A percentile compares a stretch with the other conserved stretches of the same genome.
Evolutionary conservation across 75 land plant species (phyloP).

Genomic region (Cupressus sempervirens): DNA sequence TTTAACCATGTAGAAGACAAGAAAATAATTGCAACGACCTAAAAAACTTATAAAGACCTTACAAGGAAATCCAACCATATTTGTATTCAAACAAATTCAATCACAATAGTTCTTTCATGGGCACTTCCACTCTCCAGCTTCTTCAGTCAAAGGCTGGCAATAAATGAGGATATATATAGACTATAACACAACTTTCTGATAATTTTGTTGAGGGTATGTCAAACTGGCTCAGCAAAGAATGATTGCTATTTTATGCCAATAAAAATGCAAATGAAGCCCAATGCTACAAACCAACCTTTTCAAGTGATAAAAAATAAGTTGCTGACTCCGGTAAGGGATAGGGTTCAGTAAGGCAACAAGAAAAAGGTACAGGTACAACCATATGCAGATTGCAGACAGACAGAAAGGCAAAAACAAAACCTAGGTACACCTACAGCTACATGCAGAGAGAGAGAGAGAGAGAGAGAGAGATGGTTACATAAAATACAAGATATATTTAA

Average conservation of each 20-base stretch:
- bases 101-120: neutral
- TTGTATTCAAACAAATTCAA: neutral
- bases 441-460: too few species aligned
- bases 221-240: neutral
- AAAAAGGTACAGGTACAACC: too few species aligned
- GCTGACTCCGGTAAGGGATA: too few species aligned
- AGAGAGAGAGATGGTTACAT: too few species aligned
- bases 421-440: too few species aligned
- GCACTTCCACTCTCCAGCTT: neutral
- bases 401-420: too few species aligned
- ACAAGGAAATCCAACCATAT: neutral
- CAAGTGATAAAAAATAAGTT: neutral
- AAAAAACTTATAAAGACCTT: neutral
- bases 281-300: neutral
- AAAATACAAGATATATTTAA: too few species aligned
- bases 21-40: neutral
- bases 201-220: neutral
- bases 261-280: neutral
- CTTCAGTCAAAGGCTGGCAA: neutral
- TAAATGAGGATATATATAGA: neutral
- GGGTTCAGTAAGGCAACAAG: too few species aligned
- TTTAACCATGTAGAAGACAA: neutral
- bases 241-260: neutral
- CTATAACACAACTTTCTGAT: neutral
- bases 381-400: too few species aligned